Evolutionary conservation across 164 flowering plant genomes (phyloP), one percentile per base, ranked within the genome.

Genomic region (Hamamelis virginiana): DNA sequence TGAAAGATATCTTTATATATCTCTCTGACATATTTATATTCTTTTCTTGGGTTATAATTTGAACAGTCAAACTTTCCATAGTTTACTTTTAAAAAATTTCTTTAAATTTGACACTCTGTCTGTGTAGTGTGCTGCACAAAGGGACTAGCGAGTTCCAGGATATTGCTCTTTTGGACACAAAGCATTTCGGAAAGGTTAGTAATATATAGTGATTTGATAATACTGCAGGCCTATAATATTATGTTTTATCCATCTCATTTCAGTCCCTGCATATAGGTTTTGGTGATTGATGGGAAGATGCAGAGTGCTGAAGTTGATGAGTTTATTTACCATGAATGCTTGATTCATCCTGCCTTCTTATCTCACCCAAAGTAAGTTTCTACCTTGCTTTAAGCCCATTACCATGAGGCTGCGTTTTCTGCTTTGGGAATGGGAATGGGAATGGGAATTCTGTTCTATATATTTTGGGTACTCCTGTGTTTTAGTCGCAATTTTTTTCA

Each of bases 271-370:
- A 44, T 71, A 58, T 28, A 91, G 97, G 91, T 75, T 11, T 73
- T 91, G 82, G 84, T 91, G 76, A 84, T 91, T 73, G 97, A 91
- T 84, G 97, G 97, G 51, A 91, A 91, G 81, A 88, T 91, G 95
- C 97, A 91, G 68, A 91, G 97, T 76, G 92, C 97, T 38, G 95
- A 91, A 69, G 67, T 51, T 9, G 97, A 91, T 71, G 97, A 91
- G 60, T 90, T 88, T 70, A 83, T 91, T 43, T 91, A 91, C 68
- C 97, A 91, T 74, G 97, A 91, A 74, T 90, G 88, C 72, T 80
- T 91, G 72, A 85, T 91, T 66, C 97, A 91, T 62, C 97, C 97
- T 12, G 52, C 97, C 69, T 91, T 91, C 23, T 58, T 91, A 27
- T 81, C 76, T 72, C 97, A 91, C 76, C 84, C 91, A 41, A 77